phyloP scores from a whole-genome alignment of 306 rosid genomes.

The Argentina anserina region DNA sequence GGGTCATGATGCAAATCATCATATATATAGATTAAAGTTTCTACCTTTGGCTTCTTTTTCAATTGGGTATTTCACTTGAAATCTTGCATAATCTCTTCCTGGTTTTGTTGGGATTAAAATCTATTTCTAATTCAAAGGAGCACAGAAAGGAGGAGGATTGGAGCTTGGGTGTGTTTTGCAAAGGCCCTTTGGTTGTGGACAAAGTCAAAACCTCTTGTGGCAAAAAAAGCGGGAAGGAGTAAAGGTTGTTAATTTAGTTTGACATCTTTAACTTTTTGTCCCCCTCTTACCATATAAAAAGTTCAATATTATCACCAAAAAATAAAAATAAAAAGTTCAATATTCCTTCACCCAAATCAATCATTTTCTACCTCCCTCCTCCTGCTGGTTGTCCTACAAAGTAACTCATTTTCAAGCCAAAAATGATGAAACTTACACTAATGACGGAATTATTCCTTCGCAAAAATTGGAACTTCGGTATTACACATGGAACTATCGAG shows the following conservation, averaged over 20 bases:
- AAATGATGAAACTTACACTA: too few relatives aligned
- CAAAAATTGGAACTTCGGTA: too few relatives aligned
- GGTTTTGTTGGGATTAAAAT: constrained; percentile 24
- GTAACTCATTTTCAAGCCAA: not conserved
- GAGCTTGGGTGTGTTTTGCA: not conserved
- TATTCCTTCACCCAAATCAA: not conserved
- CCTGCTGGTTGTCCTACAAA: not conserved
- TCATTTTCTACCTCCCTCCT: not conserved
- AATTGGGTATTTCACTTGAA: constrained; percentile 19
- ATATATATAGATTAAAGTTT: constrained; percentile 15
- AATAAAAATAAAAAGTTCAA: too few relatives aligned
- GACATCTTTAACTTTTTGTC: constrained; percentile 48
- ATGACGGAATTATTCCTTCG: too few relatives aligned
- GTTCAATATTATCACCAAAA: too few relatives aligned
- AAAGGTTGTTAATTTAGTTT: constrained; percentile 37
- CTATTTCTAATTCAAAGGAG: not conserved
- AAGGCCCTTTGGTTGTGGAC: constrained; percentile 13
- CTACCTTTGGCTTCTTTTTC: constrained; percentile 2
- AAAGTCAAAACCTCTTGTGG: constrained; percentile 41
- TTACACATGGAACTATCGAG: too few relatives aligned
- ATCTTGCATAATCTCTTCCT: constrained; percentile 28
- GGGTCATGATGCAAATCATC: constrained; percentile 62
- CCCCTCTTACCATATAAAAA: constrained; percentile 17
- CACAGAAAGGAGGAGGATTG: constrained; percentile 22
- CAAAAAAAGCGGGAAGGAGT: constrained; percentile 34